Evolutionary conservation across 345 rosid species (phyloP).

Genomic region (Melaleuca quinquenervia): DNA sequence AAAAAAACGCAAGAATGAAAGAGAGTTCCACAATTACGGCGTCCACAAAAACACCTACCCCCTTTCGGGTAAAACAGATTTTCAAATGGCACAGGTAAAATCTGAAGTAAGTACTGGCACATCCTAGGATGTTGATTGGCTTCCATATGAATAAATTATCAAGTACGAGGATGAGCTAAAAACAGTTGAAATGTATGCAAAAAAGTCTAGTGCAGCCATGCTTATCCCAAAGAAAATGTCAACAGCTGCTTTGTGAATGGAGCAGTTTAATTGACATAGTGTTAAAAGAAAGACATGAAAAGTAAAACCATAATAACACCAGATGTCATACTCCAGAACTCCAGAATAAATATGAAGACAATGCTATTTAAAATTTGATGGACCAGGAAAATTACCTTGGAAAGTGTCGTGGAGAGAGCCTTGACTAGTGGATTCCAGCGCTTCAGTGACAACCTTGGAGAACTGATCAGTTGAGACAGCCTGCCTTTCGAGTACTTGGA

Average conservation of each 20-base stretch:
- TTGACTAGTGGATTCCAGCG: slow-evolving; percentile 34
- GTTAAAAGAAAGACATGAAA: neutral
- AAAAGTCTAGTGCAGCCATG: neutral
- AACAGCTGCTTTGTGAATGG: neutral
- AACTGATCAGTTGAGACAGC: slow-evolving; percentile 30
- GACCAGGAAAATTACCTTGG: slow-evolving; percentile 35
- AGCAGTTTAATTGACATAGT: neutral
- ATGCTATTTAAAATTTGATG: neutral
- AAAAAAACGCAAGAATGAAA: neutral
- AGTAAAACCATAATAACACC: neutral
- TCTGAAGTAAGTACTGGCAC: neutral
- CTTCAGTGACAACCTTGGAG: slow-evolving; percentile 41
- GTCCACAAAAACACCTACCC: neutral
- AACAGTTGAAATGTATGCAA: neutral
- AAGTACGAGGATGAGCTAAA: neutral
- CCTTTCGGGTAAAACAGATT: neutral
- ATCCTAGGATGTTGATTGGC: neutral
- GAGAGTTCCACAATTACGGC: neutral
- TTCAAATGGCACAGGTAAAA: neutral
- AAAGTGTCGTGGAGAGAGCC: slow-evolving; percentile 32
- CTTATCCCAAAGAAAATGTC: neutral
- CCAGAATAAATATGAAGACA: neutral
- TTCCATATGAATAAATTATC: neutral
- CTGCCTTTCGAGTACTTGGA: slow-evolving; percentile 43
- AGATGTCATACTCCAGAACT: neutral